Conservation (phyloP, 169 alveolate species). For the Babesia divergens region DNA sequence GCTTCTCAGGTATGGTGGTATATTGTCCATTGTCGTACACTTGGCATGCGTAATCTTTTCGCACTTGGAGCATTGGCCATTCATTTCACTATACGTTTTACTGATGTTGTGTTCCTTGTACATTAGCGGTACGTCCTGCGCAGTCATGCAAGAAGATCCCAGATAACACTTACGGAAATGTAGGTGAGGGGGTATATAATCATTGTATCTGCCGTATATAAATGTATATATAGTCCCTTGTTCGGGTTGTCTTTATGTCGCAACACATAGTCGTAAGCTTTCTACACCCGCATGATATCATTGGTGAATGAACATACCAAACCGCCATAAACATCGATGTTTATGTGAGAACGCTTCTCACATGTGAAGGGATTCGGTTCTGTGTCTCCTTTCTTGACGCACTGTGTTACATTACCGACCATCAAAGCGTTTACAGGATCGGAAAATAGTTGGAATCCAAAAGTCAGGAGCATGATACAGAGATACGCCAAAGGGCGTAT, state of each 20-base stretch:
- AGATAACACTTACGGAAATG: not conserved
- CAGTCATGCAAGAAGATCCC: not conserved
- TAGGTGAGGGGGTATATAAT: conserved; percentile 20
- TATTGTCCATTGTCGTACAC: conserved; percentile 6
- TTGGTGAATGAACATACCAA: conserved; percentile 1
- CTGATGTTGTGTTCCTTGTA: conserved; percentile 45
- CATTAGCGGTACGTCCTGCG: conserved; percentile 39
- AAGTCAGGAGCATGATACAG: not conserved
- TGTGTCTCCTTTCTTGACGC: conserved; percentile 22
- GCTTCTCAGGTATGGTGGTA: conserved; percentile 12
- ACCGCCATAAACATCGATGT: conserved; percentile 48
- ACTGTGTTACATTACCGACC: conserved; percentile 25
- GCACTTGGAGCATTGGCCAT: conserved; percentile 11
- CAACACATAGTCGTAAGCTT: conserved; percentile 21
- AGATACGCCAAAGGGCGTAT: not conserved
- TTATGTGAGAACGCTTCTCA: conserved; percentile 30
- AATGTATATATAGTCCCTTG: conserved; percentile 43
- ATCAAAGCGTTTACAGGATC: no score
- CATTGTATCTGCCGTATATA: conserved; percentile 28
- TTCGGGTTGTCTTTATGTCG: conserved; percentile 42
- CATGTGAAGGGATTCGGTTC: conserved; percentile 9
- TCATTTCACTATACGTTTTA: conserved; percentile 1
- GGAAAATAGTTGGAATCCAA: not conserved
- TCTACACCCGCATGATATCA: not conserved
- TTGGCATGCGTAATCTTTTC: not conserved